These are phyloP conservation scores for Cucurbita ficifolia DNA, from an alignment of 306 rosid species.

Conservation along the genomic window DNA sequence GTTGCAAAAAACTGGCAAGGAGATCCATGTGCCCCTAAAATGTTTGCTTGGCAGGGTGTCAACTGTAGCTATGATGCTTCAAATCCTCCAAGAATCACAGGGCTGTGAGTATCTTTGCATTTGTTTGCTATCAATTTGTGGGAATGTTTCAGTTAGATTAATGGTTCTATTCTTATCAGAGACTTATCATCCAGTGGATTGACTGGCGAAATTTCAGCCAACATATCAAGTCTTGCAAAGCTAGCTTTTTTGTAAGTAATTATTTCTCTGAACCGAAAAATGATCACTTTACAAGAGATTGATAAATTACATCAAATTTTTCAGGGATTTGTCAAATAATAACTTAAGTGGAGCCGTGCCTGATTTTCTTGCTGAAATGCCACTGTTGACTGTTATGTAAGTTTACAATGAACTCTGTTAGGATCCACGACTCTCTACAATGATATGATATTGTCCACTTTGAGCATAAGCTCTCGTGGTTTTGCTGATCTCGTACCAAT, in stretches of 20 bases:
- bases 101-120: conserved; percentile 17
- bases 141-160: background rate
- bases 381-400: background rate
- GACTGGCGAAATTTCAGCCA: conserved; percentile 1
- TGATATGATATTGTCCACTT: too few species aligned
- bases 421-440: too few species aligned
- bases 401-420: background rate
- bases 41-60: conserved; percentile 20
- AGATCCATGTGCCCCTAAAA: conserved; percentile 26
- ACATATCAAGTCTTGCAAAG: background rate
- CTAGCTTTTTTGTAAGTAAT: background rate
- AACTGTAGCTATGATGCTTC: conserved; percentile 13
- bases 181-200: background rate
- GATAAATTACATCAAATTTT: background rate
- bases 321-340: background rate
- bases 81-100: conserved; percentile 28
- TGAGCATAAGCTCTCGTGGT: too few species aligned
- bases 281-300: background rate
- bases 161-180: background rate
- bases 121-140: background rate
- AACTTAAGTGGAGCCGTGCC: background rate
- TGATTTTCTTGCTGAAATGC: background rate
- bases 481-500: too few species aligned
- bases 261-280: too few species aligned
- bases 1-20: conserved; percentile 28